phyloP scores from a whole-genome alignment of 176 grass and related monocot genomes.

The Cenchrus fungigraminus region DNA sequence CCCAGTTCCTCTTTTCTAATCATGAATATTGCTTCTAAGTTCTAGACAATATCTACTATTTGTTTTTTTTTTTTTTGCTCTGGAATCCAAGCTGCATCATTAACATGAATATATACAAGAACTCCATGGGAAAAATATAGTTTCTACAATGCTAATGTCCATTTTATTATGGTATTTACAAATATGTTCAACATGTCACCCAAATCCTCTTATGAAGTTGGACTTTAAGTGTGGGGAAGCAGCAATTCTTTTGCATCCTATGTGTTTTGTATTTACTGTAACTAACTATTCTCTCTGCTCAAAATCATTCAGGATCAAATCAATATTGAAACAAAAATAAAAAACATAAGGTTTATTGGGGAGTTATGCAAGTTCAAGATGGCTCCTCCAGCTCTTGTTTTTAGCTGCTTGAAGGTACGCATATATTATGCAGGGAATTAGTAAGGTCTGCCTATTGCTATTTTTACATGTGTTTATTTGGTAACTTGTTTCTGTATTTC shows the following conservation, averaged over 20 bases:
- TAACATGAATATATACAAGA: slow-evolving; percentile 7
- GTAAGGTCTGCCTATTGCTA: slow-evolving; percentile 8
- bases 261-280: slow-evolving; percentile 29
- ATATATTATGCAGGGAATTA: slow-evolving; percentile 2
- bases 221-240: background rate
- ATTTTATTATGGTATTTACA: background rate
- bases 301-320: slow-evolving; percentile 90
- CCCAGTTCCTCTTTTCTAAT: slow-evolving; percentile 33
- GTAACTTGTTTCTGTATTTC: slow-evolving; percentile 38
- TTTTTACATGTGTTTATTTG: slow-evolving; percentile 25
- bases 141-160: background rate
- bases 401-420: slow-evolving; percentile 97
- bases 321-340: slow-evolving; percentile 99
- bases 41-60: slow-evolving; percentile 10
- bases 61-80: slow-evolving; percentile 19
- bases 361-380: slow-evolving; percentile 99
- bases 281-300: slow-evolving; percentile 50
- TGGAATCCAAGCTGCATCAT: slow-evolving; percentile 7
- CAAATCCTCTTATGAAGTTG: slow-evolving; percentile 4
- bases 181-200: slow-evolving; percentile 8
- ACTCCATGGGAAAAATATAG: slow-evolving; percentile 2
- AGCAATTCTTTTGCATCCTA: slow-evolving; percentile 9
- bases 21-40: slow-evolving; percentile 19
- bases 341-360: slow-evolving; percentile 99
- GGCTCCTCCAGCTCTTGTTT: slow-evolving; percentile 72